Evolutionary conservation across 2,329 filamentous ascomycete species (phyloP).

Genomic region (Paecilomyces sp.): DNA sequence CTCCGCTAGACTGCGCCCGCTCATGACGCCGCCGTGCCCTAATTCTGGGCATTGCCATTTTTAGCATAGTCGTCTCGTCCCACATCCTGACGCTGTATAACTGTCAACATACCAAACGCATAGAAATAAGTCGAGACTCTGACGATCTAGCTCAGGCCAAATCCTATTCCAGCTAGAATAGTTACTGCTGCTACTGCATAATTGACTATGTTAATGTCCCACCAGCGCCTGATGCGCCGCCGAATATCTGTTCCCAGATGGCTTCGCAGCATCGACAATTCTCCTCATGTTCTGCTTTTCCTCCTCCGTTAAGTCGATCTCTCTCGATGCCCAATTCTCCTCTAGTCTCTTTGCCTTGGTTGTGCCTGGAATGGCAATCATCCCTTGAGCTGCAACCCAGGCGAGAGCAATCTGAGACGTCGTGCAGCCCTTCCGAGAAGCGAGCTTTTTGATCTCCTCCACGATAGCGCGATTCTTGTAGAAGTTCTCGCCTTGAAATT

Average conservation of each 20-base stretch:
- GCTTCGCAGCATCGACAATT: slow-evolving; percentile 32
- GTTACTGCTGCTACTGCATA: too few species aligned
- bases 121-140: too few species aligned
- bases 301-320: slow-evolving; percentile 30
- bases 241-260: slow-evolving; percentile 28
- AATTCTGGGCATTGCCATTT: too few species aligned
- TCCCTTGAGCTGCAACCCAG: slow-evolving; percentile 34
- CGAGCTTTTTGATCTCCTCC: slow-evolving; percentile 35
- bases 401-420: slow-evolving; percentile 32
- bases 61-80: too few species aligned
- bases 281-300: slow-evolving; percentile 33
- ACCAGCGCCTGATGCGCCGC: not conserved
- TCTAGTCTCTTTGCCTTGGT: slow-evolving; percentile 34
- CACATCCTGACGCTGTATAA: too few species aligned
- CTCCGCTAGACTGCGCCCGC: too few species aligned
- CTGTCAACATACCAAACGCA: too few species aligned
- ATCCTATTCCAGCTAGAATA: too few species aligned
- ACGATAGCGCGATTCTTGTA: slow-evolving; percentile 38
- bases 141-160: too few species aligned
- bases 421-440: slow-evolving; percentile 25
- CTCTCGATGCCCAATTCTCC: slow-evolving; percentile 33
- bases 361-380: slow-evolving; percentile 43
- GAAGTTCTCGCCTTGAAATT: slow-evolving; percentile 39
- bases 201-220: too few species aligned
- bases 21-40: too few species aligned